Conservation (phyloP, 2,329 filamentous ascomycete genomes). For the Epichloe sp. region DNA sequence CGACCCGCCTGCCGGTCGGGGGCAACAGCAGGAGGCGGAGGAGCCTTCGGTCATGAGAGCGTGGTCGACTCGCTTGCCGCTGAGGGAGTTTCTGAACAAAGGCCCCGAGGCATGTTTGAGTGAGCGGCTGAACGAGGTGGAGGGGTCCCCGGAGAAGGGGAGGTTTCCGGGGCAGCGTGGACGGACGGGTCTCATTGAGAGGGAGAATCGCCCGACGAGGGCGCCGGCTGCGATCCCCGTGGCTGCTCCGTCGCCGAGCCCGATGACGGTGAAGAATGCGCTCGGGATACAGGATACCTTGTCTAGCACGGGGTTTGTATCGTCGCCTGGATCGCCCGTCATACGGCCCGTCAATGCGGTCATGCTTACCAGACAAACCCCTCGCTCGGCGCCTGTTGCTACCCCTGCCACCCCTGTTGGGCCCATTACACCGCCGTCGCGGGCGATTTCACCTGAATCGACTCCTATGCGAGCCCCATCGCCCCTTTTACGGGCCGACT, state of each 20-base stretch:
- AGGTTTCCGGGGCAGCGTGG: constrained; percentile 17
- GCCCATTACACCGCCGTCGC: constrained; percentile 13
- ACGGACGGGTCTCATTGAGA: constrained; percentile 13
- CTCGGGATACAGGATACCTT: constrained; percentile 20
- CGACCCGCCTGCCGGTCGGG: constrained; percentile 19
- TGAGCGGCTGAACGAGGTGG: constrained; percentile 34
- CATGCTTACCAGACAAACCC: neutral
- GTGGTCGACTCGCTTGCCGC: constrained; percentile 36
- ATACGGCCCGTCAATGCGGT: constrained; percentile 16
- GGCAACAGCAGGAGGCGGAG: neutral
- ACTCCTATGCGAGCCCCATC: constrained; percentile 18
- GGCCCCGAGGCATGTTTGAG: constrained; percentile 42
- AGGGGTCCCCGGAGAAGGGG: constrained; percentile 17
- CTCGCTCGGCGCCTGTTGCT: neutral
- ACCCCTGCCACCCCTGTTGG: neutral
- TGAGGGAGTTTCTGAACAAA: constrained; percentile 40
- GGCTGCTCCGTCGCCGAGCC: constrained; percentile 3
- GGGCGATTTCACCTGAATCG: constrained; percentile 17
- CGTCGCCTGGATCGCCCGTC: constrained; percentile 19
- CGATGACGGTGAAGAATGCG: constrained; percentile 16
- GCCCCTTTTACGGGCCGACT: constrained; percentile 21
- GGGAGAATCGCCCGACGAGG: constrained; percentile 1
- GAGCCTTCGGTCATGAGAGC: constrained; percentile 26
- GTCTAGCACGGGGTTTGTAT: constrained; percentile 3
- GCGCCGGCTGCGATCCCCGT: neutral